Conservation (phyloP, 352 stramenopile species). For the Globisporangium irregulare region DNA sequence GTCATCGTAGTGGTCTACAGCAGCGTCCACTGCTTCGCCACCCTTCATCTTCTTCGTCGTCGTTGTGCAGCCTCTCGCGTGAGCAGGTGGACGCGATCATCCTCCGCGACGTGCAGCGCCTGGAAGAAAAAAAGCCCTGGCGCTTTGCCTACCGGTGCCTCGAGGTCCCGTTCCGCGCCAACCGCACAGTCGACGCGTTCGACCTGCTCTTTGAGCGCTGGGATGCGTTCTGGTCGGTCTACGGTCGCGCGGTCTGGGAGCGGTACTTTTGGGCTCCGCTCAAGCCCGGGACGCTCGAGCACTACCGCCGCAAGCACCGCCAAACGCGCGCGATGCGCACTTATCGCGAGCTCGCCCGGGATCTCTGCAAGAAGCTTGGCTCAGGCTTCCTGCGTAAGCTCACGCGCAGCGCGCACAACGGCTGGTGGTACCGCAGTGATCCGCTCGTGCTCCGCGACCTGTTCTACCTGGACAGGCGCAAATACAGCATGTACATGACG, state of each 20-base stretch:
- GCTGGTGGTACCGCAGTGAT: conserved; percentile 35
- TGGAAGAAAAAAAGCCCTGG: conserved; percentile 39
- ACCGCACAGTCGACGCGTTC: conserved; percentile 25
- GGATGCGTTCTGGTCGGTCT: conserved; percentile 42
- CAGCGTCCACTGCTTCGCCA: not conserved
- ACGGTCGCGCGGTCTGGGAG: conserved; percentile 50
- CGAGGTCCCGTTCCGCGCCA: conserved; percentile 30
- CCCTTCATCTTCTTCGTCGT: not conserved
- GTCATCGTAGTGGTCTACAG: not conserved
- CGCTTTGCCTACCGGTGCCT: conserved; percentile 44
- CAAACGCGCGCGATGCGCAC: conserved; percentile 27
- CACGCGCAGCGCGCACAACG: conserved; percentile 15
- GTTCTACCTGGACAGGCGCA: conserved; percentile 15
- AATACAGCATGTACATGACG: conserved; percentile 26
- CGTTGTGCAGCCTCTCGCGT: not conserved
- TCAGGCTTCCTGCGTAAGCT: conserved; percentile 8
- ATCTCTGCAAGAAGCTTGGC: conserved; percentile 23
- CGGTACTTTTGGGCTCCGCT: conserved; percentile 43
- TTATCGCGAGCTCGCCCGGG: conserved; percentile 29
- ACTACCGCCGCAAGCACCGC: conserved; percentile 28
- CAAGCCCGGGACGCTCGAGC: conserved; percentile 20
- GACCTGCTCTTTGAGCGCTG: conserved; percentile 48
- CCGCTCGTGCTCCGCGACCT: conserved; percentile 26
- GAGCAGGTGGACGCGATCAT: conserved; percentile 24
- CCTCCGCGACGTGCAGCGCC: conserved; percentile 21